phyloP scores from a whole-genome alignment of 306 rosid species.

The Oxytropis ochrocephala region DNA sequence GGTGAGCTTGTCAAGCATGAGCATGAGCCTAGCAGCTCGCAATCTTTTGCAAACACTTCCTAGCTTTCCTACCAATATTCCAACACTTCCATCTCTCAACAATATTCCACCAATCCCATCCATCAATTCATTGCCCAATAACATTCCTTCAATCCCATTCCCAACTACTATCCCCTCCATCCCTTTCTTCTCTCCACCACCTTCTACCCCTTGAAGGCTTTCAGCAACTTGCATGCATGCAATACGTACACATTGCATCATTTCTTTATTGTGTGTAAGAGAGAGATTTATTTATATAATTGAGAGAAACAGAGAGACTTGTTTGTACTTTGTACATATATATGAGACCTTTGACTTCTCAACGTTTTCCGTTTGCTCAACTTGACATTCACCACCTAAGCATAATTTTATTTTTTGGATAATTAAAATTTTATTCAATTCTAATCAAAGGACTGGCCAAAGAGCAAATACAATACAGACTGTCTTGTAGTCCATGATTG shows the following conservation, averaged over 20 bases:
- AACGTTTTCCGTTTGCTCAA: not conserved
- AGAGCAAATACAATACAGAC: too few species aligned
- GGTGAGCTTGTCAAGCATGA: slow-evolving; percentile 21
- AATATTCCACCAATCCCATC: slow-evolving; percentile 10
- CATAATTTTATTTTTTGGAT: too few species aligned
- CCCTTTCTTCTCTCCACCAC: slow-evolving; percentile 37
- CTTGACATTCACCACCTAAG: not conserved
- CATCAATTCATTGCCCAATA: not conserved
- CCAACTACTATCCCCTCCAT: slow-evolving; percentile 22
- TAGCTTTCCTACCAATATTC: not conserved
- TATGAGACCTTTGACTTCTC: not conserved
- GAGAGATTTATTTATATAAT: not conserved
- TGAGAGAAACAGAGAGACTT: not conserved
- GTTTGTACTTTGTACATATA: not conserved
- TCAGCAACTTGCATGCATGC: not conserved
- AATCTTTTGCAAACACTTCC: slow-evolving; percentile 21
- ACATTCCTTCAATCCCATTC: slow-evolving; percentile 15
- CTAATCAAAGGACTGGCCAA: too few species aligned
- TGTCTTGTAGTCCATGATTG: too few species aligned
- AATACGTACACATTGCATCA: not conserved
- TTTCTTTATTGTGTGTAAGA: not conserved
- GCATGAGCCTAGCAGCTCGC: slow-evolving; percentile 13
- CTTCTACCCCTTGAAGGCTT: slow-evolving; percentile 25
- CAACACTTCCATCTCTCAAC: not conserved
- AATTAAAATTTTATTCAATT: too few species aligned